These are phyloP conservation scores for Setaria italica DNA, from an alignment of 202 grass and related monocot genomes.

Conservation along the genomic window DNA sequence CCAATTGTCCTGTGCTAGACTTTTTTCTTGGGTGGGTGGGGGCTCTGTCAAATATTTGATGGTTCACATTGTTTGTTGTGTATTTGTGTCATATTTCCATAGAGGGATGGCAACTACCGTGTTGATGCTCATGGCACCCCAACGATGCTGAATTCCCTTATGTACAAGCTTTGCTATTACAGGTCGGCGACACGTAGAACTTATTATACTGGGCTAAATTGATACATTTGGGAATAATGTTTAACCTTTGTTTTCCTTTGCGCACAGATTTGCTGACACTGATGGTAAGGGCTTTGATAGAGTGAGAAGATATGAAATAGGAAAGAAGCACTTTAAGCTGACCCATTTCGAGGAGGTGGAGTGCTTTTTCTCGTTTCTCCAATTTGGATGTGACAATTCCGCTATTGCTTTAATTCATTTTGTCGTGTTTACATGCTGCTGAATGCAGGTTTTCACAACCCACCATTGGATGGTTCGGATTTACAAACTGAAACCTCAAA, in stretches of 20 bases:
- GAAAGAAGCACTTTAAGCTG: slow-evolving; percentile 98
- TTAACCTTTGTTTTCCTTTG: slow-evolving; percentile 36
- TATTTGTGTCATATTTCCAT: not conserved
- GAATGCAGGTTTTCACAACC: slow-evolving; percentile 89
- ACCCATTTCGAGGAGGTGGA: slow-evolving; percentile 99
- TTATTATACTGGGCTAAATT: not conserved
- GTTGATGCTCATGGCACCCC: slow-evolving; percentile 94
- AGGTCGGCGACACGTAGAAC: slow-evolving; percentile 54
- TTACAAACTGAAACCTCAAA: slow-evolving; percentile 94
- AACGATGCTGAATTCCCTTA: slow-evolving; percentile 98
- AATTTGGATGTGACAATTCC: not conserved
- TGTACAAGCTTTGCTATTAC: slow-evolving; percentile 99
- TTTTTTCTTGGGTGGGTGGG: not conserved
- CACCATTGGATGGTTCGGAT: slow-evolving; percentile 99
- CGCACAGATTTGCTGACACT: slow-evolving; percentile 88
- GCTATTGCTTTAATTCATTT: not conserved
- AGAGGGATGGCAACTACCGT: slow-evolving; percentile 98
- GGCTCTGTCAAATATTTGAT: not conserved
- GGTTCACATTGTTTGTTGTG: not conserved
- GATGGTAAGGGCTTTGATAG: slow-evolving; percentile 96
- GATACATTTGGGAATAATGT: slow-evolving; percentile 20
- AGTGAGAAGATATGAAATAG: slow-evolving; percentile 98
- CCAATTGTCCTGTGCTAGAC: not conserved
- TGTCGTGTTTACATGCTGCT: not conserved
- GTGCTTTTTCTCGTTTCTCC: slow-evolving; percentile 21